A percentile compares a stretch with the other conserved stretches of the same genome.
Evolutionary conservation across 768 basidiomycete genomes (phyloP).

Genomic region (Termitomyces heimii): DNA sequence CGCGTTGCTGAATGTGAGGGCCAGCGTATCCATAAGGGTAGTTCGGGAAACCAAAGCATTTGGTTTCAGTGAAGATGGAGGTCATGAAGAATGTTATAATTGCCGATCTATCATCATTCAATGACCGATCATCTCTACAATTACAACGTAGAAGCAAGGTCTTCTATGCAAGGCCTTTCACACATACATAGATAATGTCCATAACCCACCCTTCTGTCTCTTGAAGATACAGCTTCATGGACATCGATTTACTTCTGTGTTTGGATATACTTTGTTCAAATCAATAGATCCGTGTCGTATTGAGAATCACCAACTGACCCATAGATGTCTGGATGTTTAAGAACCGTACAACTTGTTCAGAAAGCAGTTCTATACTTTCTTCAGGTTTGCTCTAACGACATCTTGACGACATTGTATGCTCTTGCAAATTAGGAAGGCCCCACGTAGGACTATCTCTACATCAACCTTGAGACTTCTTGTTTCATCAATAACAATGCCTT

Average conservation of each 20-base stretch:
- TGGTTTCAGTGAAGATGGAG: conserved; percentile 4
- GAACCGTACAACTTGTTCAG: neutral
- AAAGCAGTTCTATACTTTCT: neutral
- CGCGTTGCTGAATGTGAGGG: conserved; percentile 29
- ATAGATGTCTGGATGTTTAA: neutral
- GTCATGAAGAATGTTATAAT: conserved; percentile 13
- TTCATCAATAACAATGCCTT: conserved; percentile 4
- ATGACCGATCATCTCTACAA: neutral
- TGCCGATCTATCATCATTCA: conserved; percentile 4
- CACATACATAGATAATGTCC: neutral
- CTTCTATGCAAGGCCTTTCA: neutral
- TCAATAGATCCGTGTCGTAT: neutral
- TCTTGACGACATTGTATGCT: conserved; percentile 6
- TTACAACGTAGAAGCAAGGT: neutral
- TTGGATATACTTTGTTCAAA: neutral
- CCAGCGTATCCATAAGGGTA: conserved; percentile 29
- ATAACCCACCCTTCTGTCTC: neutral
- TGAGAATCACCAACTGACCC: neutral
- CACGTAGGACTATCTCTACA: neutral
- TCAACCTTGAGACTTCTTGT: neutral
- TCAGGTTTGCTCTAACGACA: neutral
- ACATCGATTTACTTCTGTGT: neutral
- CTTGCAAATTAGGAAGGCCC: neutral
- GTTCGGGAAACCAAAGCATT: conserved; percentile 18
- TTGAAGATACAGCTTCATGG: too few species aligned